phyloP scores from a whole-genome alignment of 805 yeast genomes.

The Starmerella gropengiesseri region DNA sequence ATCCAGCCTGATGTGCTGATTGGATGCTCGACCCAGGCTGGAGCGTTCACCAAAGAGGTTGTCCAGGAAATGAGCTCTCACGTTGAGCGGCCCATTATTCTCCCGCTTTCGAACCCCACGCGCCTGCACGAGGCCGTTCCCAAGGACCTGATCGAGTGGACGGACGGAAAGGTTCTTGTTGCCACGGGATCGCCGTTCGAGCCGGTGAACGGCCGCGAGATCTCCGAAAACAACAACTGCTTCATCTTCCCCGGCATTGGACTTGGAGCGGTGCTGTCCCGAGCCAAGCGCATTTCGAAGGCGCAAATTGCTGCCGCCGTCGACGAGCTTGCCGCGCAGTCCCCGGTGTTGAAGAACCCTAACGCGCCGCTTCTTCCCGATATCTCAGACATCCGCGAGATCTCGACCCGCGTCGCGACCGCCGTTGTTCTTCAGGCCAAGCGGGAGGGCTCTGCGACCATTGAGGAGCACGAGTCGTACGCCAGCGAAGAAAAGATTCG shows the following conservation, averaged over 20 bases:
- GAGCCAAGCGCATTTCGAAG: conserved; percentile 72
- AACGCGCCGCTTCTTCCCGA: conserved; percentile 71
- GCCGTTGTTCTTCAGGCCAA: conserved; percentile 82
- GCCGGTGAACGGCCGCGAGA: conserved; percentile 81
- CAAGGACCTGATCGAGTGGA: conserved; percentile 80
- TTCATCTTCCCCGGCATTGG: conserved; percentile 98
- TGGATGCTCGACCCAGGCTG: conserved; percentile 92
- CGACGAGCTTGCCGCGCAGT: conserved; percentile 70
- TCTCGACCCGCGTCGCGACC: conserved; percentile 82
- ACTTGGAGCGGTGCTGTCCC: conserved; percentile 79
- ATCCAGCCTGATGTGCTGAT: conserved; percentile 87
- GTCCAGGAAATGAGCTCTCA: conserved; percentile 80
- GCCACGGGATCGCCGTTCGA: conserved; percentile 96
- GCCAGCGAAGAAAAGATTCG: conserved; percentile 49
- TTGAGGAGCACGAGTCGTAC: conserved; percentile 60
- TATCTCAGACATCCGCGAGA: conserved; percentile 72
- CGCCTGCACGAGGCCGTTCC: conserved; percentile 91
- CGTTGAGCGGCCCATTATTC: conserved; percentile 77
- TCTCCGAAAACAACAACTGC: conserved; percentile 92
- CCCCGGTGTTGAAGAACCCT: conserved; percentile 68
- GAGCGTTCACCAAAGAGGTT: conserved; percentile 80
- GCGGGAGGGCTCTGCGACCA: conserved; percentile 72
- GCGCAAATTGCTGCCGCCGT: conserved; percentile 93
- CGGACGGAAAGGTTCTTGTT: conserved; percentile 76
- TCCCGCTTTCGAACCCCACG: conserved; percentile 94